These are phyloP conservation scores for Clitopilus passeckerianus DNA, from an alignment of 768 basidiomycete genomes.

Conservation along the genomic window DNA sequence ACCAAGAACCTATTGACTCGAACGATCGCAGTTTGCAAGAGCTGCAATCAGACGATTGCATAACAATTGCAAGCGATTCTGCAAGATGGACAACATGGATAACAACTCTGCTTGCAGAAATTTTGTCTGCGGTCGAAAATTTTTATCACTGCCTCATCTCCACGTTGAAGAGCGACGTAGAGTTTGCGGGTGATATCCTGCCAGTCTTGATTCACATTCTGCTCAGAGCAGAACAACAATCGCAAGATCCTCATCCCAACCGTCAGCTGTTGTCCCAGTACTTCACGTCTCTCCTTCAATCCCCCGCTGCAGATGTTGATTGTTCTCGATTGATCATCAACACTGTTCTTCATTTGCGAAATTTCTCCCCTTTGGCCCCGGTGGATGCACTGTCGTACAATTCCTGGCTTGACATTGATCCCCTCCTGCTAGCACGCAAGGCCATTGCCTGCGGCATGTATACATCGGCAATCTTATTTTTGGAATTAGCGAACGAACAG, in stretches of 20 bases:
- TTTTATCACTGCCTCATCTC: constrained; percentile 69
- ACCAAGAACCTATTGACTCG: constrained; percentile 33
- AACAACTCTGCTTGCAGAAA: constrained; percentile 51
- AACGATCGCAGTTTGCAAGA: constrained; percentile 19
- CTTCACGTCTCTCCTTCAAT: constrained; percentile 49
- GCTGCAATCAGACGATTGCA: neutral
- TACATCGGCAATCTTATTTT: constrained; percentile 84
- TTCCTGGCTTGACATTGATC: constrained; percentile 81
- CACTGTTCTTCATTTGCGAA: constrained; percentile 75
- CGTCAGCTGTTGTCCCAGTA: constrained; percentile 43
- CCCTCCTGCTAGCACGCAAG: constrained; percentile 60
- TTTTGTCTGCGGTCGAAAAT: constrained; percentile 44
- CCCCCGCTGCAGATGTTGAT: constrained; percentile 27
- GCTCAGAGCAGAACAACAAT: constrained; percentile 32
- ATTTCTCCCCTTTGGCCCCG: constrained; percentile 35
- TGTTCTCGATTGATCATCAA: constrained; percentile 65
- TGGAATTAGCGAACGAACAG: constrained; percentile 70
- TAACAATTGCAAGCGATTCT: constrained; percentile 39
- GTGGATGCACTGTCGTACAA: constrained; percentile 48
- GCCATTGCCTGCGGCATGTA: constrained; percentile 80
- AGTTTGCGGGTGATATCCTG: constrained; percentile 63
- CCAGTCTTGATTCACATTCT: constrained; percentile 73
- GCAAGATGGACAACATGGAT: constrained; percentile 58
- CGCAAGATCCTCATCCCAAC: constrained; percentile 15
- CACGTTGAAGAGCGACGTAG: constrained; percentile 48